Percentiles rank a stretch among this genome's conserved stretches.
Conservation (phyloP, 2,329 filamentous ascomycete species). For the Fusarium virguliforme region DNA sequence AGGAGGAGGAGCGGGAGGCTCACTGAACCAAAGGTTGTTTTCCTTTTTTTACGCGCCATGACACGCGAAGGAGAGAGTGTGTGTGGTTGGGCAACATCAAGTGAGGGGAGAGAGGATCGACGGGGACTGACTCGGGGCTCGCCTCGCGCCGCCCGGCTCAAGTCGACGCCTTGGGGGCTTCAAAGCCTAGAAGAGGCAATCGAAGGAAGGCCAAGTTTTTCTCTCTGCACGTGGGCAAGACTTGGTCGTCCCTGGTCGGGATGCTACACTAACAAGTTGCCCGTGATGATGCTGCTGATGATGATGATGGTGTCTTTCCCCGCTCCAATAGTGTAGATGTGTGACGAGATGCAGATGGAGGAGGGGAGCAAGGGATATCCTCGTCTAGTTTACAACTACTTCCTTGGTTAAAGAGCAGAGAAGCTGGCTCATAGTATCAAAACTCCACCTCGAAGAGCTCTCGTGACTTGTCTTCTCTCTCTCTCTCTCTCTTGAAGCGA, state of each 20-base stretch:
- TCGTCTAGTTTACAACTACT: constrained; percentile 14
- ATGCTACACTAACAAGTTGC: constrained; percentile 19
- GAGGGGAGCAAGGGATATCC: constrained; percentile 20
- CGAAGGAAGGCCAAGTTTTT: background rate
- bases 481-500: constrained; percentile 2
- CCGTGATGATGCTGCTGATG: background rate
- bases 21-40: constrained; percentile 11
- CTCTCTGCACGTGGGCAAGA: constrained; percentile 36
- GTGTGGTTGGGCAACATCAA: constrained; percentile 22
- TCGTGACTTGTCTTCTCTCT: constrained; percentile 13
- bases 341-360: constrained; percentile 31
- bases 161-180: constrained; percentile 22
- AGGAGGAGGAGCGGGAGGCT: constrained; percentile 13
- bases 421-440: background rate
- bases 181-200: constrained; percentile 5
- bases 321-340: constrained; percentile 13
- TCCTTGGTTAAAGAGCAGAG: constrained; percentile 4
- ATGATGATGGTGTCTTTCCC: constrained; percentile 10
- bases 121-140: constrained; percentile 37
- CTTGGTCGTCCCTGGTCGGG: constrained; percentile 32
- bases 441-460: background rate
- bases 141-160: constrained; percentile 28
- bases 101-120: constrained; percentile 35
- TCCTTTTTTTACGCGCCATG: constrained; percentile 12
- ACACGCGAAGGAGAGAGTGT: background rate